Evolutionary conservation across 2,329 filamentous ascomycete genomes (phyloP), one percentile per base, ranked within the genome.

Genomic region (Grosmannia penicillata): DNA sequence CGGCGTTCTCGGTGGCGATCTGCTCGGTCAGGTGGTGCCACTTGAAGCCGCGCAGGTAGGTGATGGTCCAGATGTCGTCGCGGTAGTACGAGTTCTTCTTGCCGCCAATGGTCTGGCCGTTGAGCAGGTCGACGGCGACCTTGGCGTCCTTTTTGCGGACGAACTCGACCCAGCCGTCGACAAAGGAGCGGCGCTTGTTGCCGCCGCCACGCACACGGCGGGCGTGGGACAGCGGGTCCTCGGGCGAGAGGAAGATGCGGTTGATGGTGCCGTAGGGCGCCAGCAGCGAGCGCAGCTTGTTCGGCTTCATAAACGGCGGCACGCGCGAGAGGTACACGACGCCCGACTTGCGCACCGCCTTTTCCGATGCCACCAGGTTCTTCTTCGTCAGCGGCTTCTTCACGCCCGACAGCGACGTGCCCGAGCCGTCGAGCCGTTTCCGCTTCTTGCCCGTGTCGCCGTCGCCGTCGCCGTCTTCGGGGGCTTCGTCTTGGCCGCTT

Each of bases 91-190:
- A 73, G 11, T 82, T 72, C 61, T 93, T 93, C 61, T 87, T 87
- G 21, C 84, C 84, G 36, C 83, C 83, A 42, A 91, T 82, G 11
- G 71, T 82, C 45, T 72, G 72, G 30, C 80, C 79, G 53, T 93
- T 93, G 36, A 93, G 64, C 21, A 81, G 67, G 47, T 84, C 79
- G 36, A 77, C 82, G 0, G 74, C 78, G n/a, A 72, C 63, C 55
- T 87, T 85, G 26, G 84, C 84, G 45, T 87, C 77, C 45, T 69
- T 68, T 57, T 91, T 91, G 45, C 70, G 67, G 26, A 75, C 57
- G 50, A 89, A 93, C 56, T 93, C 85, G 22, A 91, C 75, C 84
- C 84, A 93, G 33, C 84, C 85, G 56, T 93, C 85, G 4, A 75
- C 78, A 59, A 76, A 91, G n/a, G 72, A 72, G 43, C 76, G 72